Percentiles rank a stretch among this genome's conserved stretches.
phyloP scores from a whole-genome alignment of 2,329 filamentous ascomycete species.

The Talaromyces sp. region DNA sequence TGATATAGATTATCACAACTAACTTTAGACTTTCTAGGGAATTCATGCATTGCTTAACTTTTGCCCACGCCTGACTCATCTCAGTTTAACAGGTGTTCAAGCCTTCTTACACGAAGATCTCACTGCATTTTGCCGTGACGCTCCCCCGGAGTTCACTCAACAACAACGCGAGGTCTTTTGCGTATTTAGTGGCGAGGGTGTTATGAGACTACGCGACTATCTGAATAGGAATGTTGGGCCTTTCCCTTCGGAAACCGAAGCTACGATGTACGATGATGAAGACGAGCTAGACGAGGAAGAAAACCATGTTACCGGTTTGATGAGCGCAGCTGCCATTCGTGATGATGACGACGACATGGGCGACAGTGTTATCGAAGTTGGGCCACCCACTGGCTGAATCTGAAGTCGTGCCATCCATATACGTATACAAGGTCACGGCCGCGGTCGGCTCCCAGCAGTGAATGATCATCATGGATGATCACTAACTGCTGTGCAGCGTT shows the following conservation, averaged over 20 bases:
- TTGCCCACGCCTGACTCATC: conserved; percentile 87
- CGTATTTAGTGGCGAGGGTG: conserved; percentile 89
- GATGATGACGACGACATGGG: conserved; percentile 39
- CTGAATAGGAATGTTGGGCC: conserved; percentile 57
- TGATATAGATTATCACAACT: conserved; percentile 24
- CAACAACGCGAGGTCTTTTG: conserved; percentile 96
- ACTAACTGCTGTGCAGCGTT: neutral
- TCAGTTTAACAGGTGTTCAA: conserved; percentile 90
- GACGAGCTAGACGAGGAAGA: conserved; percentile 47
- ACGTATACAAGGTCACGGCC: neutral
- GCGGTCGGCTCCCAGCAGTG: neutral
- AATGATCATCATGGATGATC: neutral
- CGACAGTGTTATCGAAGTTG: conserved; percentile 33
- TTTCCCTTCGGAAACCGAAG: conserved; percentile 36
- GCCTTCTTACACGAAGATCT: conserved; percentile 86
- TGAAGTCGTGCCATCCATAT: neutral
- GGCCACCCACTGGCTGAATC: conserved; percentile 34
- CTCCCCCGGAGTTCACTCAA: conserved; percentile 87
- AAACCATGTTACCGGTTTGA: conserved; percentile 41
- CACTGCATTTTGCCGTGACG: conserved; percentile 78
- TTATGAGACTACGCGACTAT: conserved; percentile 72
- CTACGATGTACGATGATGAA: conserved; percentile 47
- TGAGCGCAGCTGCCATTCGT: conserved; percentile 44
- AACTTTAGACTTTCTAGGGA: conserved; percentile 58
- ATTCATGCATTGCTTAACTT: conserved; percentile 86